Evolutionary conservation across 257 asterid genomes (phyloP).

Genomic region (Petunia secreta): DNA sequence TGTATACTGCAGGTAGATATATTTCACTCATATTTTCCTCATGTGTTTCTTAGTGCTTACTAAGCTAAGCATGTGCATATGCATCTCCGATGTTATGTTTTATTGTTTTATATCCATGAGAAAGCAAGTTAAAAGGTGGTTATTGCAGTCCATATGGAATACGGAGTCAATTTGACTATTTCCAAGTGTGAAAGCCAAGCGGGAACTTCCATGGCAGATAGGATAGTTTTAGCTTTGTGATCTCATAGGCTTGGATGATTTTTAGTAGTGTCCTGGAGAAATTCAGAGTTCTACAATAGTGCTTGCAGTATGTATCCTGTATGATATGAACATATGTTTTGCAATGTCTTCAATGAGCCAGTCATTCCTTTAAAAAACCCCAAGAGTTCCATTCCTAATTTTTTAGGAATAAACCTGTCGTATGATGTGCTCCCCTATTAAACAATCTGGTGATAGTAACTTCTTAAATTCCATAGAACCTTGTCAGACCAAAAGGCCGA

Average conservation of each 20-base stretch:
- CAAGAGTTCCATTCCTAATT: too few species aligned
- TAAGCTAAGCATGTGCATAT: conserved; percentile 14
- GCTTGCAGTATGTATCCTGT: not conserved
- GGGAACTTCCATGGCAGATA: not conserved
- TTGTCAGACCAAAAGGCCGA: not conserved
- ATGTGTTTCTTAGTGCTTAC: conserved; percentile 13
- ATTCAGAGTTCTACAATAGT: not conserved
- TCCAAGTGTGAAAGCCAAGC: not conserved
- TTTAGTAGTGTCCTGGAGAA: not conserved
- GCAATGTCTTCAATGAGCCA: not conserved
- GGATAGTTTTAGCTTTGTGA: not conserved
- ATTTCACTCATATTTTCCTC: conserved; percentile 13
- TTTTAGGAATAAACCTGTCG: too few species aligned
- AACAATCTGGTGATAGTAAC: not conserved
- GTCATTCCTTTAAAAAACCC: not conserved
- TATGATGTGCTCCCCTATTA: not conserved
- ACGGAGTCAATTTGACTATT: conserved; percentile 9
- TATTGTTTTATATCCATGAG: not conserved
- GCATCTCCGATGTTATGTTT: not conserved
- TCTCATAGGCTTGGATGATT: not conserved
- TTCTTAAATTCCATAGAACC: not conserved
- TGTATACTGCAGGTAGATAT: conserved; percentile 68
- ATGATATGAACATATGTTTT: not conserved
- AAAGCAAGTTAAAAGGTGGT: conserved; percentile 11
- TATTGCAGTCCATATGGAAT: not conserved